Evolutionary conservation across 2,329 filamentous ascomycete species (phyloP).

Genomic region (Ophiostoma quercus): DNA sequence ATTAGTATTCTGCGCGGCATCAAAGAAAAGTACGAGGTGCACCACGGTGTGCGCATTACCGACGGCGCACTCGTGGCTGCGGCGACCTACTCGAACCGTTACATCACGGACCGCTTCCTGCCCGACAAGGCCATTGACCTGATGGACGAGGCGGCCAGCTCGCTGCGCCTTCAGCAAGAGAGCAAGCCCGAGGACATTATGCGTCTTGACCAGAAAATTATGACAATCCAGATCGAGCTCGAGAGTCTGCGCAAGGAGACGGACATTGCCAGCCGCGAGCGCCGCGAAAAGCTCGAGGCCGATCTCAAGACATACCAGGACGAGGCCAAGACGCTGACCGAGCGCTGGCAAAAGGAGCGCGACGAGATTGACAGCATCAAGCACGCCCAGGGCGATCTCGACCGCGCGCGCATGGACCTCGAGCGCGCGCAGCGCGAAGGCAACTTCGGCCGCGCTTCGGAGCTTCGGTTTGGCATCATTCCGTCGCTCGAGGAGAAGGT

Average conservation of each 20-base stretch:
- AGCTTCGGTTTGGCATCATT: conserved; percentile 83
- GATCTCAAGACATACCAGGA: conserved; percentile 71
- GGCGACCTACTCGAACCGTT: conserved; percentile 86
- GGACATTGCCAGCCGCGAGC: conserved; percentile 81
- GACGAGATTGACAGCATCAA: conserved; percentile 83
- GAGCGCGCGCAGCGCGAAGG: conserved; percentile 83
- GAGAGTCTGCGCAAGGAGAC: conserved; percentile 93
- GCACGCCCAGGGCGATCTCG: conserved; percentile 79
- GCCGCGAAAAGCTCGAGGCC: conserved; percentile 76
- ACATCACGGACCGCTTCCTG: conserved; percentile 91
- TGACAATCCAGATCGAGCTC: conserved; percentile 95
- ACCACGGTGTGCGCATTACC: conserved; percentile 92
- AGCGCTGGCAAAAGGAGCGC: conserved; percentile 86
- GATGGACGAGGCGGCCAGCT: conserved; percentile 91
- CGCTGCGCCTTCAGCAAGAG: conserved; percentile 86
- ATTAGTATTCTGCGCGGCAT: conserved; percentile 94
- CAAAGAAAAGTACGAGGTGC: conserved; percentile 95
- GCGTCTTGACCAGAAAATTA: conserved; percentile 85
- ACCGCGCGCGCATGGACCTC: conserved; percentile 76
- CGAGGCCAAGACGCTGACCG: conserved; percentile 67
- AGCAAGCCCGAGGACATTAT: conserved; percentile 95
- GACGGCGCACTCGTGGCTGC: conserved; percentile 89
- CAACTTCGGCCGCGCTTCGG: conserved; percentile 84
- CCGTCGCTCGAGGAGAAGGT: conserved; percentile 73
- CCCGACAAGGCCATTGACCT: conserved; percentile 97